Conservation (phyloP, 75 land plant species). For the Gnetum montanum region DNA sequence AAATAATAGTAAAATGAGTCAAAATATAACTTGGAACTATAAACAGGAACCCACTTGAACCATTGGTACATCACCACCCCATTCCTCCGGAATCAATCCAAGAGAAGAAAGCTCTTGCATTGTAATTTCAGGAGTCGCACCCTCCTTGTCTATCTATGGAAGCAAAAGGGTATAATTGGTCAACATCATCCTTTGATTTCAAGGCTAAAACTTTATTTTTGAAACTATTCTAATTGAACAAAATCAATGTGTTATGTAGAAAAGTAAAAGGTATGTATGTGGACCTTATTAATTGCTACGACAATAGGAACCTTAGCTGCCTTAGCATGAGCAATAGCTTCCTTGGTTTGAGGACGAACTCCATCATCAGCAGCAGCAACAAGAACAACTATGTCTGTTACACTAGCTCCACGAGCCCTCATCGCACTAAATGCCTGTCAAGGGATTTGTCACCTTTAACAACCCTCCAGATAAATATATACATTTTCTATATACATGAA, state of each 20-base stretch:
- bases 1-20: too few species aligned
- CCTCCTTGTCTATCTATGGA: conserved; percentile 93
- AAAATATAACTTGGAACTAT: too few species aligned
- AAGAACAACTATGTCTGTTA: conserved; percentile 92
- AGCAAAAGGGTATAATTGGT: too few species aligned
- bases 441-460: neutral
- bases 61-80: conserved; percentile 98
- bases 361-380: conserved; percentile 99
- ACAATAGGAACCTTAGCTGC: conserved; percentile 96
- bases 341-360: conserved; percentile 91
- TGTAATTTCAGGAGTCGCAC: conserved; percentile 79
- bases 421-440: conserved; percentile 94
- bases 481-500: neutral
- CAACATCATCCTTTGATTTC: neutral
- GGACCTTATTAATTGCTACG: conserved; percentile 95
- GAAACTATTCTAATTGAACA: too few species aligned
- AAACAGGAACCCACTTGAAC: conserved; percentile 45
- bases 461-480: neutral
- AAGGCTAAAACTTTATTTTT: neutral
- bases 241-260: too few species aligned
- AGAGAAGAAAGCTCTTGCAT: conserved; percentile 95
- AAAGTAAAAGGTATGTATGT: too few species aligned
- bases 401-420: conserved; percentile 98
- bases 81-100: conserved; percentile 93
- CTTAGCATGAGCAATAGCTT: conserved; percentile 98